Base-by-base conservation (phyloP, 768 basidiomycete species). In the Boletellus ananas region DNA sequence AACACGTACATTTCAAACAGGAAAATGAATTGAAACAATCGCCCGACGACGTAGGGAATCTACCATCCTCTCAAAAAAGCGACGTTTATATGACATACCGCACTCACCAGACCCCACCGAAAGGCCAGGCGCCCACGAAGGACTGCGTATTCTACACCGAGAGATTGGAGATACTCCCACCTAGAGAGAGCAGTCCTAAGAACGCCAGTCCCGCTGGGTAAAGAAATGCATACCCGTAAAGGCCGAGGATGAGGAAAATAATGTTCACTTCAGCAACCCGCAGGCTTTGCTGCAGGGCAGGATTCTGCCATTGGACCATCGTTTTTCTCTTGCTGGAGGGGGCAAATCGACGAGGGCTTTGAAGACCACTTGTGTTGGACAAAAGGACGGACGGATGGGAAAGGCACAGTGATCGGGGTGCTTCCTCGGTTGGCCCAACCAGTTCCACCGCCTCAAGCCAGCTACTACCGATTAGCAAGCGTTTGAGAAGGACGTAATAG, bases 41-140 rank as follows among this genome's bases (percentile, higher is more conserved):
- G 55, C 35, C 62, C 67, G n/a, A 46, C 29, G 16, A 67, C 9
- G 25, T 58, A 67, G n/a, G 64, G 54, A 35, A 68, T 33, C 65
- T 66, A 13, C 29, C 5, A 43, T 41, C 18, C 10, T 31, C 33
- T 3, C 39, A 18, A 16, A 23, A n/a, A 21, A 45, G 17, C 1
- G 2, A 2, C 4, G 2, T 12, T 29, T 14, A 29, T 42, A 16
- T 36, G 16, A 38, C 4, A 21, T 11, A 4, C 8, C 10, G 16
- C 17, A 45, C 60, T 53, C 34, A 66, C 67, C 36, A 66, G 45
- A 21, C 57, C 18, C 67, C 60, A 69, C 27, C 54, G 50, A 29
- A 66, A 68, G 16, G 62, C 6, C 3, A 58, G 14, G n/a, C 54
- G 60, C 5, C 58, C 42, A 34, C 56, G 58, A 33, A 68, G 33